Percentiles rank a stretch among this genome's conserved stretches.
Evolutionary conservation across 371 early-diverging fungal species (phyloP).

Genomic region (Nematocida displodere): DNA sequence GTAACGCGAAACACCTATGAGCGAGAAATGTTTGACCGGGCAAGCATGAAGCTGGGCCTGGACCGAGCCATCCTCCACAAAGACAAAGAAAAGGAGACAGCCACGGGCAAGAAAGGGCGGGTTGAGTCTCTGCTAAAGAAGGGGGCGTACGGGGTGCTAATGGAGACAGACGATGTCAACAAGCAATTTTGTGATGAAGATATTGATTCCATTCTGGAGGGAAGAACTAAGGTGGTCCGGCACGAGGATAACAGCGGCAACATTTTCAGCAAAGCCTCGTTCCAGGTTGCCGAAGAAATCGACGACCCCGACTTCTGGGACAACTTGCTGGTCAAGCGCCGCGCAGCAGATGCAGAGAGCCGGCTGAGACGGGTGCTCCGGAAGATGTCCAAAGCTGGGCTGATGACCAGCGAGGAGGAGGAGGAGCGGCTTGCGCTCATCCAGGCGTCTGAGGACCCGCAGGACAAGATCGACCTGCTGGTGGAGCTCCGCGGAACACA

Average conservation of each 20-base stretch:
- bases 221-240: slow-evolving; percentile 76
- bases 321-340: slow-evolving; percentile 71
- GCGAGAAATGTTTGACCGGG: slow-evolving; percentile 86
- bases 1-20: slow-evolving; percentile 83
- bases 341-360: slow-evolving; percentile 62
- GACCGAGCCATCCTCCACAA: slow-evolving; percentile 78
- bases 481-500: slow-evolving; percentile 29
- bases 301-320: slow-evolving; percentile 95
- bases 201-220: slow-evolving; percentile 83
- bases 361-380: slow-evolving; percentile 61
- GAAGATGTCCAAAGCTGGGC: slow-evolving; percentile 60
- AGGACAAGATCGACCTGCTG: slow-evolving; percentile 1
- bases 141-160: slow-evolving; percentile 68
- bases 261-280: slow-evolving; percentile 85
- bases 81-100: slow-evolving; percentile 67
- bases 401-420: slow-evolving; percentile 38
- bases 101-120: slow-evolving; percentile 47
- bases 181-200: slow-evolving; percentile 82
- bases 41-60: slow-evolving; percentile 80
- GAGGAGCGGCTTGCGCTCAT: slow-evolving; percentile 24
- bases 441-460: background rate
- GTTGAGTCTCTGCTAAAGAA: slow-evolving; percentile 75
- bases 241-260: slow-evolving; percentile 67
- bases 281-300: slow-evolving; percentile 72
- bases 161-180: slow-evolving; percentile 74